Base-by-base conservation (phyloP, 2,329 filamentous ascomycete species). In the Atkinsonella texensis region DNA sequence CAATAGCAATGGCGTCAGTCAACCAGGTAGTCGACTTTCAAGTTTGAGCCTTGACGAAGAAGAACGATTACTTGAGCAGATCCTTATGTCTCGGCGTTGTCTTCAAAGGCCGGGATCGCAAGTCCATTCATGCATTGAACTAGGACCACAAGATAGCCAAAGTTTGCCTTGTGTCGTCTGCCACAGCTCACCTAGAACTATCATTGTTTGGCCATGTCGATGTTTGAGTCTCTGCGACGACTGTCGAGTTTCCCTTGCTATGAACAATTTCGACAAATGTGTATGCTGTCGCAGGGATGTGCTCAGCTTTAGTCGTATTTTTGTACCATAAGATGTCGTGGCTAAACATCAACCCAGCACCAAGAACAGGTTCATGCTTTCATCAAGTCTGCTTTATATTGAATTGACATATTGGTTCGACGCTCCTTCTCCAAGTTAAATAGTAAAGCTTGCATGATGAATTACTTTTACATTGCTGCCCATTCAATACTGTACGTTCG, bases 211-310 rank as follows among this genome's bases (percentile, higher is more conserved):
- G 93, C 93, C 93, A 0, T 98, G 93, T 65, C 86, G 93, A 2
- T 98, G 93, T 64, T 75, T 98, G 53, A 91, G 88, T 58, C 76
- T 97, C 12, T 97, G 93, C 64, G 93, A 98, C 65, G 93, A 97
- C 58, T 97, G 93, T 64, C 78, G 93, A 33, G 87, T 97, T 38
- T 91, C 88, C 43, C 75, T 97, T 55, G 93, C 93, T 3, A 90
- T 95, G 82, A 94, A 96, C 65, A 97, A 97, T 65, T 97, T 95
- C 65, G 88, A 90, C 57, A 94, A 88, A 63, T 98, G 93, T 64
- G 90, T 97, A 40, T 97, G 91, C 62, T 97, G 93, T 66, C 79
- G 93, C 48, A 81, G 88, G 52, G 86, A 93, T 60, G 89, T 97
- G 32, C 80, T 82, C 51, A 93, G 90, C 51, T 97, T 95, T 67